A percentile compares a stretch with the other conserved stretches of the same genome.
phyloP scores from a whole-genome alignment of 768 basidiomycete species.

The Tephrocybe rancida region DNA sequence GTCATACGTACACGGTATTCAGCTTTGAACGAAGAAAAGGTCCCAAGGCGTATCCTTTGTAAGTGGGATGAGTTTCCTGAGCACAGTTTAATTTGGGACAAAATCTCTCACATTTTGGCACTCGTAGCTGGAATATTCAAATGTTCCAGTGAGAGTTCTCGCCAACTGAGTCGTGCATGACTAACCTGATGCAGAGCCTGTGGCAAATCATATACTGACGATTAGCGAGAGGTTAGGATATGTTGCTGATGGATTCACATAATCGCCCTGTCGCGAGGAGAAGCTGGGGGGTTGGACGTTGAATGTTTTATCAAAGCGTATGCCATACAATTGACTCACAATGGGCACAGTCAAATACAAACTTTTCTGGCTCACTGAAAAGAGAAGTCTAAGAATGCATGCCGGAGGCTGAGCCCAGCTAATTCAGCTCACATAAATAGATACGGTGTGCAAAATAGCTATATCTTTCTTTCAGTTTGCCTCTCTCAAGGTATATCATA shows the following conservation, averaged over 20 bases:
- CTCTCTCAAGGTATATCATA: background rate
- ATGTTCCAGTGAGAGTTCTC: background rate
- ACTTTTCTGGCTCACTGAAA: slow-evolving; percentile 27
- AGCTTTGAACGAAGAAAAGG: slow-evolving; percentile 19
- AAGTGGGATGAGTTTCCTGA: background rate
- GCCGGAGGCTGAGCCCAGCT: too few relatives aligned
- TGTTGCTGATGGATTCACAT: slow-evolving; percentile 13
- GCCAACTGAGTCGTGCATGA: too few relatives aligned
- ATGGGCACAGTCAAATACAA: slow-evolving; percentile 24
- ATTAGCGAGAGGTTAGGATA: background rate
- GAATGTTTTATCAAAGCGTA: background rate
- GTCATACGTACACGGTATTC: slow-evolving; percentile 18
- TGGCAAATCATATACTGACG: too few relatives aligned
- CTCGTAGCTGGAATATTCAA: slow-evolving; percentile 17
- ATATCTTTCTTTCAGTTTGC: background rate
- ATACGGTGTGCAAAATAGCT: slow-evolving; percentile 31
- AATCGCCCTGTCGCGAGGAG: slow-evolving; percentile 25
- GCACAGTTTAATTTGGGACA: background rate
- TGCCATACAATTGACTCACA: slow-evolving; percentile 13
- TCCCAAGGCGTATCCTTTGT: slow-evolving; percentile 22
- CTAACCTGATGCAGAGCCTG: slow-evolving; percentile 18
- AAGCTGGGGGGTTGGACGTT: slow-evolving; percentile 13
- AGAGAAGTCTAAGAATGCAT: background rate
- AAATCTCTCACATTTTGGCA: slow-evolving; percentile 23
- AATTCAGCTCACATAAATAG: slow-evolving; percentile 19